Evolutionary conservation across 352 stramenopile species (phyloP), one percentile per base, ranked within the genome.

Genomic region (Phytophthora colocasiae): DNA sequence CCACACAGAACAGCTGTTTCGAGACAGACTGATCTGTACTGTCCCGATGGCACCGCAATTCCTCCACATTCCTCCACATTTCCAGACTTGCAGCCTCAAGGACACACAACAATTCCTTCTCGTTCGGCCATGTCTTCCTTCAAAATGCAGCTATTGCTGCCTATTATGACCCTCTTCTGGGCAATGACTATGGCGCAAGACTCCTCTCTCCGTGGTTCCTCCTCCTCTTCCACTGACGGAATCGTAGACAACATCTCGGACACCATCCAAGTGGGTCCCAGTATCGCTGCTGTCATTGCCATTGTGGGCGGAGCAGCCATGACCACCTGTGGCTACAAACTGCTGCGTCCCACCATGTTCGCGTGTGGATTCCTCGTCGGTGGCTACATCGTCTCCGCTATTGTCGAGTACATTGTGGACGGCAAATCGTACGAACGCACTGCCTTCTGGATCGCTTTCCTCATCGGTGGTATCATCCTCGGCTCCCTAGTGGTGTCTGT

Each of bases 291-390:
- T 3, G 66, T 63, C n/a, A 61, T 84, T n/a, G 72, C 81, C 31
- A 87, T 89, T 49, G 47, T 73, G 7, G 62, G 46, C 15, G 81
- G 81, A 0, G n/a, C 69, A 2, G 59, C 62, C 3, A 71, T 87
- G 43, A 69, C 62, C 22, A 70, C 75, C 11, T 86, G 64, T 17
- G 81, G 81, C 48, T 86, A 76, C 62, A 78, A 78, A 26, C 53
- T 88, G 4, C 61, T 90, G 24, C 81, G 81, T 14, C 81, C 79
- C 31, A 78, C 80, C 19, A 87, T 89, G 77, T 90, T 90, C 50
- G 59, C 77, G 17, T 86, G 79, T 48, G 81, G 79, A 7, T 88
- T 89, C 65, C 64, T 87, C 48, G 77, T 85, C 1, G 81, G 81
- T 6, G 76, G 77, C 26, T 79, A 86, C 51, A 58, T 83, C 19